Conservation (phyloP, 345 rosid genomes). For the Carallia brachiata region DNA sequence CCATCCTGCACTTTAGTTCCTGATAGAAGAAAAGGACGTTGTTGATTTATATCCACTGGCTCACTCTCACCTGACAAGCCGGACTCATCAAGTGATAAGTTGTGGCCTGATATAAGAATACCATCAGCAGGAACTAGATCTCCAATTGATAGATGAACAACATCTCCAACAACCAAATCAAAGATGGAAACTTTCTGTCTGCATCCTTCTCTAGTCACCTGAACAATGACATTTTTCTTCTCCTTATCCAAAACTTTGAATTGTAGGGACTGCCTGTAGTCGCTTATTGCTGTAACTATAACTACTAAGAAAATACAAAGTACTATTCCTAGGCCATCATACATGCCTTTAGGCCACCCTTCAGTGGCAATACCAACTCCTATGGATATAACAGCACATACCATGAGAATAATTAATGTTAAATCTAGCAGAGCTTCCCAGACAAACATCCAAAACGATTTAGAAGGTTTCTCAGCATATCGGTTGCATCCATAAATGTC, state of each 20-base stretch:
- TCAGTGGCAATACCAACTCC: slow-evolving; percentile 90
- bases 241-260: slow-evolving; percentile 88
- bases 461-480: slow-evolving; percentile 58
- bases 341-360: slow-evolving; percentile 86
- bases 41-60: slow-evolving; percentile 48
- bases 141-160: slow-evolving; percentile 76
- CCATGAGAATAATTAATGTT: slow-evolving; percentile 74
- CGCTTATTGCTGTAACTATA: slow-evolving; percentile 83
- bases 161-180: slow-evolving; percentile 85
- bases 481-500: slow-evolving; percentile 53
- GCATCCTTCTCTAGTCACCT: slow-evolving; percentile 73
- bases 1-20: slow-evolving; percentile 82
- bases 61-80: slow-evolving; percentile 91
- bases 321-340: slow-evolving; percentile 83
- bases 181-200: slow-evolving; percentile 68
- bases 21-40: slow-evolving; percentile 69
- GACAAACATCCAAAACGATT: slow-evolving; percentile 56
- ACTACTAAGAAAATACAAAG: slow-evolving; percentile 81
- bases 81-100: slow-evolving; percentile 74
- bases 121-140: slow-evolving; percentile 89
- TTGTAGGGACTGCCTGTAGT: slow-evolving; percentile 83
- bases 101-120: slow-evolving; percentile 63
- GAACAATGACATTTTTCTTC: slow-evolving; percentile 74
- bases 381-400: slow-evolving; percentile 78
- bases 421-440: slow-evolving; percentile 95